These are phyloP conservation scores for Brassica juncea DNA, from an alignment of 345 rosid genomes.

Conservation along the genomic window DNA sequence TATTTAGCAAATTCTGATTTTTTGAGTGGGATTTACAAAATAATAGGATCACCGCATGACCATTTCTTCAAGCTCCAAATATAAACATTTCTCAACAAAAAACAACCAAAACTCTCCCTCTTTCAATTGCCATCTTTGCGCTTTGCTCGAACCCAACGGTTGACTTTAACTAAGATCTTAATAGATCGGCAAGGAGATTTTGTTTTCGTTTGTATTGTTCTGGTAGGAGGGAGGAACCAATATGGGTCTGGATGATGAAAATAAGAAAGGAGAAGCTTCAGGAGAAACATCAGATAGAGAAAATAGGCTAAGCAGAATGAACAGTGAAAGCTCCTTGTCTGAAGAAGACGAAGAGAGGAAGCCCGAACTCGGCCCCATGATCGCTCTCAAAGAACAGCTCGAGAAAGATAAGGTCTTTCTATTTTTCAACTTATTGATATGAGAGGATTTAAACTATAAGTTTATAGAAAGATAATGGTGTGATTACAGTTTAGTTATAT, in stretches of 20 bases:
- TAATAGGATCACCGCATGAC: constrained; percentile 54
- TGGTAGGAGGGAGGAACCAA: constrained; percentile 11
- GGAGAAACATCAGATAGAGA: constrained; percentile 35
- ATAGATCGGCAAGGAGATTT: constrained; percentile 13
- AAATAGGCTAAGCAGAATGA: constrained; percentile 30
- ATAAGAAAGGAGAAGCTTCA: constrained; percentile 27
- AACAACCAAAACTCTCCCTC: constrained; percentile 21
- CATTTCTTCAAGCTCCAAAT: constrained; percentile 38
- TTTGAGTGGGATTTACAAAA: constrained; percentile 31
- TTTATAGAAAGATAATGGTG: neutral
- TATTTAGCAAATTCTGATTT: constrained; percentile 30
- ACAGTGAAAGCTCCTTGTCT: constrained; percentile 41
- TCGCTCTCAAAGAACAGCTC: neutral
- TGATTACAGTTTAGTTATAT: neutral
- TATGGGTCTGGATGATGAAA: constrained; percentile 37
- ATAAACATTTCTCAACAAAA: constrained; percentile 38
- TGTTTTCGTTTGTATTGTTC: neutral
- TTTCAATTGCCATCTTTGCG: constrained; percentile 25
- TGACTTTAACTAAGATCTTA: constrained; percentile 1
- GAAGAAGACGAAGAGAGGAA: constrained; percentile 40
- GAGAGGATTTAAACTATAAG: neutral
- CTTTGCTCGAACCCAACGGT: constrained; percentile 1
- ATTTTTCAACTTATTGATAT: neutral
- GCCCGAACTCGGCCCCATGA: constrained; percentile 46
- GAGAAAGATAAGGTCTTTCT: neutral